Evolutionary conservation across 202 grass and related monocot genomes (phyloP).

Genomic region (Elaeis oleifera): DNA sequence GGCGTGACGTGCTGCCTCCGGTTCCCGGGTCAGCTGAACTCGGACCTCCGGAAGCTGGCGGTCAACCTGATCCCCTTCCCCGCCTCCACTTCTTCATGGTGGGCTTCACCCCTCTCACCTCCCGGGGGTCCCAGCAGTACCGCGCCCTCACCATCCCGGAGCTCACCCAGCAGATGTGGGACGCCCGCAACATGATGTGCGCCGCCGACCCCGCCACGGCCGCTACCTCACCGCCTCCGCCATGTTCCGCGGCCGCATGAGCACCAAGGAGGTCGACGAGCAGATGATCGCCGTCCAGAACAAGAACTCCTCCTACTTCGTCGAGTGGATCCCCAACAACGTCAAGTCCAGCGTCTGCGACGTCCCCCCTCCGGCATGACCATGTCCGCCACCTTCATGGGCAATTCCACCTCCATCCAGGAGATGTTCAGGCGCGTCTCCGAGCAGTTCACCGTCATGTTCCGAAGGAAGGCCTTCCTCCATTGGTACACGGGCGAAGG

Average conservation of each 20-base stretch:
- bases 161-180: conserved; percentile 33
- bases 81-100: conserved; percentile 33
- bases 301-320: conserved; percentile 34
- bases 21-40: conserved; percentile 29
- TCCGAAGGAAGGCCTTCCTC: conserved; percentile 25
- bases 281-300: conserved; percentile 31
- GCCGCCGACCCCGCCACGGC: conserved; percentile 28
- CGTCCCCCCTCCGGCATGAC: conserved; percentile 19
- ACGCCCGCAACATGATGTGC: conserved; percentile 33
- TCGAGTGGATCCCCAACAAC: conserved; percentile 35
- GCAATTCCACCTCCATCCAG: conserved; percentile 30
- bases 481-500: conserved; percentile 74
- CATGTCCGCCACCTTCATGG: conserved; percentile 35
- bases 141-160: conserved; percentile 29
- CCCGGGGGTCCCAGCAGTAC: conserved; percentile 27
- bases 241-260: conserved; percentile 30
- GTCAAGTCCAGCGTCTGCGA: conserved; percentile 32
- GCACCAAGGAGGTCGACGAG: conserved; percentile 30
- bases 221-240: conserved; percentile 32
- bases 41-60: conserved; percentile 28
- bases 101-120: conserved; percentile 27
- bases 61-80: conserved; percentile 30
- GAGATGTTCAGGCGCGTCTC: conserved; percentile 29
- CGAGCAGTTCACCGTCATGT: conserved; percentile 34
- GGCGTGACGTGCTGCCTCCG: conserved; percentile 31